Conservation (phyloP, 1,284 basidiomycete species). For the Sanghuangporus weigelae region DNA sequence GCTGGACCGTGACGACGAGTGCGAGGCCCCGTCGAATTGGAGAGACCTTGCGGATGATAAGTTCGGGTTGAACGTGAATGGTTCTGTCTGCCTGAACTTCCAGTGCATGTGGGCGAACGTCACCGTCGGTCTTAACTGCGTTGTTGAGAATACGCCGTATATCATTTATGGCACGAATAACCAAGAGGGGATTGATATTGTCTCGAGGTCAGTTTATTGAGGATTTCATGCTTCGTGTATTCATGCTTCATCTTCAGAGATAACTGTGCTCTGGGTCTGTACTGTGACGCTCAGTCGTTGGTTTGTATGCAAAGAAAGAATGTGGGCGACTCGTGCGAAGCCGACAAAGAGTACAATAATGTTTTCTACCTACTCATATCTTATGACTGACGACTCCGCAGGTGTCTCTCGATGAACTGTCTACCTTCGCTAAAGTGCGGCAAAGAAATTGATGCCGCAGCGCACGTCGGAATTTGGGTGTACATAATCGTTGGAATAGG, state of each 20-base stretch:
- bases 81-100: constrained; percentile 71
- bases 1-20: constrained; percentile 85
- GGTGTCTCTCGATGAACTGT: constrained; percentile 78
- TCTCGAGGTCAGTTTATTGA: constrained; percentile 58
- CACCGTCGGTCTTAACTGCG: constrained; percentile 58
- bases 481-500: constrained; percentile 70
- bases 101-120: constrained; percentile 65
- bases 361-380: background rate
- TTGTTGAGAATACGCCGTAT: constrained; percentile 75
- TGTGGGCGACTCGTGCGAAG: constrained; percentile 55
- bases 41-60: constrained; percentile 54
- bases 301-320: constrained; percentile 58
- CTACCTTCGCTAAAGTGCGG: constrained; percentile 57
- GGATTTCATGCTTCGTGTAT: background rate
- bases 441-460: constrained; percentile 51
- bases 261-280: constrained; percentile 60
- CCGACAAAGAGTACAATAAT: constrained; percentile 71
- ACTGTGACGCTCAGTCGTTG: constrained; percentile 62
- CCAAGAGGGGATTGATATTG: constrained; percentile 64
- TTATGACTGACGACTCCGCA: constrained; percentile 25
- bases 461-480: constrained; percentile 61
- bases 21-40: constrained; percentile 59
- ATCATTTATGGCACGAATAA: constrained; percentile 54
- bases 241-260: constrained; percentile 37
- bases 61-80: constrained; percentile 70